Conservation (phyloP, 495 filamentous ascomycete species). For the Trichoderma asperelloides region DNA sequence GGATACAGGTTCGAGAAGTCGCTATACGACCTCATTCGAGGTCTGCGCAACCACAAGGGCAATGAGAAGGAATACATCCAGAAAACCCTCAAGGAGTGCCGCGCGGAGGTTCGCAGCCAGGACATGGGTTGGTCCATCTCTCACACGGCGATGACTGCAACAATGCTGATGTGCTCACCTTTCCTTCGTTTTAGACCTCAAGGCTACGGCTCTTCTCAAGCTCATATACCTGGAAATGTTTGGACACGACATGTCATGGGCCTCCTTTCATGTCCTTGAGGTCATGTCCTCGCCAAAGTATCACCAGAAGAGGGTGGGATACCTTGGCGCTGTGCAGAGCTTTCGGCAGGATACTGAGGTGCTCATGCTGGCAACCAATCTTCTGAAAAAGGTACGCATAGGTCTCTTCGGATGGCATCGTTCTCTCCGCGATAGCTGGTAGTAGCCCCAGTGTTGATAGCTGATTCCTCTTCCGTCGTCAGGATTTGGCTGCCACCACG, state of each 20-base stretch:
- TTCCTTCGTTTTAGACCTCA: slow-evolving; percentile 55
- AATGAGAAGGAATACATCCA: slow-evolving; percentile 90
- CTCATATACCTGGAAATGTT: slow-evolving; percentile 98
- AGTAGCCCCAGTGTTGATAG: not conserved
- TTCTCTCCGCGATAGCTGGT: not conserved
- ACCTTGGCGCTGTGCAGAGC: slow-evolving; percentile 93
- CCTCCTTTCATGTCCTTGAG: slow-evolving; percentile 93
- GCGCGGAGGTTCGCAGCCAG: slow-evolving; percentile 75
- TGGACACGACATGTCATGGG: slow-evolving; percentile 99
- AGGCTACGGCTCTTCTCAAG: slow-evolving; percentile 91
- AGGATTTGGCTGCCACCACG: slow-evolving; percentile 69
- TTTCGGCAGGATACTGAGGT: slow-evolving; percentile 94
- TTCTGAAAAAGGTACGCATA: slow-evolving; percentile 75
- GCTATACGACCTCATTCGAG: slow-evolving; percentile 95
- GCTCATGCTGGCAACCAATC: slow-evolving; percentile 92
- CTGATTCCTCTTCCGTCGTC: not conserved
- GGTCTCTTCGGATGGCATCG: not conserved
- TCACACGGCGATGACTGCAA: not conserved
- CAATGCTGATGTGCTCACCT: slow-evolving; percentile 16
- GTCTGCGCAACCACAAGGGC: slow-evolving; percentile 86
- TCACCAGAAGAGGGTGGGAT: slow-evolving; percentile 87
- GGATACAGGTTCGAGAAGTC: slow-evolving; percentile 93
- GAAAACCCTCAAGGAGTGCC: slow-evolving; percentile 86
- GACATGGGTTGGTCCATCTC: slow-evolving; percentile 64
- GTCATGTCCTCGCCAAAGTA: slow-evolving; percentile 97